phyloP scores from a whole-genome alignment of 2,329 filamentous ascomycete species.

The Lachnellula cervina region DNA sequence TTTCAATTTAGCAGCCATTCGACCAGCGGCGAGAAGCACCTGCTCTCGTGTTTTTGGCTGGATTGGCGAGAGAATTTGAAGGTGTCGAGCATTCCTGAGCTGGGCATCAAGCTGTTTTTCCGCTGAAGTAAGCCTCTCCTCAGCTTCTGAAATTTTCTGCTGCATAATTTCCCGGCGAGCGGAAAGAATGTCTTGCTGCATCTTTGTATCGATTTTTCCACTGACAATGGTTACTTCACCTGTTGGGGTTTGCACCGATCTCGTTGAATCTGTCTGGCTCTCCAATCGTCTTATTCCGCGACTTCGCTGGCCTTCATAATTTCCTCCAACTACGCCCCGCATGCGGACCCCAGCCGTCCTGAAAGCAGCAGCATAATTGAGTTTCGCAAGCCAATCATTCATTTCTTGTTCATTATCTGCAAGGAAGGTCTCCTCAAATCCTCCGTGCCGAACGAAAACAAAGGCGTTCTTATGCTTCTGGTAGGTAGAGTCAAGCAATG shows the following conservation, averaged over 20 bases:
- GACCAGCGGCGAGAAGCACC: constrained; percentile 76
- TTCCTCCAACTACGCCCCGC: constrained; percentile 77
- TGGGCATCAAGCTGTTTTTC: constrained; percentile 79
- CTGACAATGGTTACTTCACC: constrained; percentile 71
- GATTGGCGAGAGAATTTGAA: constrained; percentile 84
- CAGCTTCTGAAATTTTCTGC: constrained; percentile 75
- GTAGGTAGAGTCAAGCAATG: constrained; percentile 78
- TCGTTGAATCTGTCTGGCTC: constrained; percentile 41
- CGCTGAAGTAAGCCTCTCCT: constrained; percentile 67
- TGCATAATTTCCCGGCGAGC: constrained; percentile 79
- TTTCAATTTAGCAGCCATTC: constrained; percentile 81
- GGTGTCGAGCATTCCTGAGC: constrained; percentile 81
- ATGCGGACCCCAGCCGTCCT: constrained; percentile 87
- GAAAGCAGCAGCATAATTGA: constrained; percentile 96
- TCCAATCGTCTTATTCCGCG: constrained; percentile 69
- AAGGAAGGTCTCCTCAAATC: constrained; percentile 83
- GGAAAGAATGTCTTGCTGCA: constrained; percentile 79
- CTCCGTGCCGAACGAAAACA: constrained; percentile 79
- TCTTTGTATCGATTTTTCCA: constrained; percentile 70
- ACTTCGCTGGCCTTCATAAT: constrained; percentile 76
- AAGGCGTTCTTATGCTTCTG: constrained; percentile 96
- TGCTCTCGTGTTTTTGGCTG: constrained; percentile 85
- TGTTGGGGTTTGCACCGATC: constrained; percentile 62
- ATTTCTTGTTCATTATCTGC: constrained; percentile 87
- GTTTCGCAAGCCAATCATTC: constrained; percentile 93